phyloP scores from a whole-genome alignment of 495 filamentous ascomycete species.

The Pseudevernia furfuracea region DNA sequence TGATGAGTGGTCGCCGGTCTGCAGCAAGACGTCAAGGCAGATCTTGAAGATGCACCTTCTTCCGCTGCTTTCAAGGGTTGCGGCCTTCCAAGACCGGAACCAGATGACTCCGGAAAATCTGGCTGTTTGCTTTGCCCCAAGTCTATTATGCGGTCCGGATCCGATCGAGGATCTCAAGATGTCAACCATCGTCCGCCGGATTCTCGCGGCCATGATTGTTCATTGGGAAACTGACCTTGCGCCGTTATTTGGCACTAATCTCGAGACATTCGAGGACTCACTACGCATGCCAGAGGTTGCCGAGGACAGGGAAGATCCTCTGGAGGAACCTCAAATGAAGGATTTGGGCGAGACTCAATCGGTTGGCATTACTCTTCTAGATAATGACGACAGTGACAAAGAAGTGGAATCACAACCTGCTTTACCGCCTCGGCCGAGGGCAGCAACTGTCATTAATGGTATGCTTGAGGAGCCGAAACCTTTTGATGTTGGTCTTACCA shows the following conservation, averaged over 20 bases:
- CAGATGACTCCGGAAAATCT: slow-evolving; percentile 48
- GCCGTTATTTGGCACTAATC: slow-evolving; percentile 12
- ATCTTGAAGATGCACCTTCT: slow-evolving; percentile 45
- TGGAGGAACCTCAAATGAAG: slow-evolving; percentile 18
- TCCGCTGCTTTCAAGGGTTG: slow-evolving; percentile 42
- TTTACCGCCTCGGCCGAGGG: slow-evolving; percentile 20
- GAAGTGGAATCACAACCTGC: slow-evolving; percentile 17
- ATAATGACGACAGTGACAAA: slow-evolving; percentile 23
- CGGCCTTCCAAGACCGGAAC: slow-evolving; percentile 37
- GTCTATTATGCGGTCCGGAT: slow-evolving; percentile 24
- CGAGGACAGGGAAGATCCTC: slow-evolving; percentile 24
- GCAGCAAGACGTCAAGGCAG: slow-evolving; percentile 33
- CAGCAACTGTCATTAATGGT: not conserved
- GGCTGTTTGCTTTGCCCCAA: slow-evolving; percentile 44
- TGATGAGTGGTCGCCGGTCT: slow-evolving; percentile 34
- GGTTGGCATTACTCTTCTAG: slow-evolving; percentile 23
- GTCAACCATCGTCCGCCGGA: slow-evolving; percentile 27
- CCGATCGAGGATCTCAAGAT: slow-evolving; percentile 32
- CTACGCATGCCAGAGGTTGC: slow-evolving; percentile 24
- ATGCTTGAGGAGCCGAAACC: not conserved
- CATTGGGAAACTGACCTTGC: slow-evolving; percentile 23
- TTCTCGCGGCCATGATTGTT: slow-evolving; percentile 25
- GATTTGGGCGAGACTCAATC: slow-evolving; percentile 14
- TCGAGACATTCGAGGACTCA: slow-evolving; percentile 15
- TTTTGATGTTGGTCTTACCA: not conserved